Conservation (phyloP, 306 rosid species). For the Mimosa pudica region DNA sequence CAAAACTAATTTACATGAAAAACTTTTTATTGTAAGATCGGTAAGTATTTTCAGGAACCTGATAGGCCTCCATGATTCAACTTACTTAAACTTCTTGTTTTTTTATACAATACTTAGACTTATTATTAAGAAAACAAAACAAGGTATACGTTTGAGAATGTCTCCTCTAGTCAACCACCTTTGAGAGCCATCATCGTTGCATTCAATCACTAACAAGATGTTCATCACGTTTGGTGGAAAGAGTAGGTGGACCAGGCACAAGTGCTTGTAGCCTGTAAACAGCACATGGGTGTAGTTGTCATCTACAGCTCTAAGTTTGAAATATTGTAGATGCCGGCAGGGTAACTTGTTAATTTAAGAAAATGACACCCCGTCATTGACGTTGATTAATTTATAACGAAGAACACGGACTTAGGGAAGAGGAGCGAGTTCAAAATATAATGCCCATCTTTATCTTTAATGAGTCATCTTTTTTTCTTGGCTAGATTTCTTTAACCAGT, state of each 20-base stretch:
- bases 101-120: too few relatives aligned
- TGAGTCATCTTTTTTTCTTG: too few relatives aligned
- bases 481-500: not conserved
- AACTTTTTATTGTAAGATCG: too few relatives aligned
- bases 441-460: not conserved
- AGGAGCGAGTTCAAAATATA: not conserved
- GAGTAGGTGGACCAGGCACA: not conserved
- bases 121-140: too few relatives aligned
- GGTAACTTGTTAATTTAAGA: not conserved
- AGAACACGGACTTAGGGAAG: not conserved
- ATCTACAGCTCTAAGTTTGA: not conserved
- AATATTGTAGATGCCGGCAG: constrained; percentile 1
- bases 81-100: too few relatives aligned
- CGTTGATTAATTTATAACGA: not conserved
- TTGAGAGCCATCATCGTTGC: not conserved
- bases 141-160: not conserved
- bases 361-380: not conserved
- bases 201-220: not conserved
- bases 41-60: too few relatives aligned
- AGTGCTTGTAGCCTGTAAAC: not conserved
- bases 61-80: too few relatives aligned
- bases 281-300: not conserved
- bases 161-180: not conserved
- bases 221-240: constrained; percentile 35
- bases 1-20: too few relatives aligned